Conservation (phyloP, 2,329 filamentous ascomycete species). For the Aureobasidium sp. region DNA sequence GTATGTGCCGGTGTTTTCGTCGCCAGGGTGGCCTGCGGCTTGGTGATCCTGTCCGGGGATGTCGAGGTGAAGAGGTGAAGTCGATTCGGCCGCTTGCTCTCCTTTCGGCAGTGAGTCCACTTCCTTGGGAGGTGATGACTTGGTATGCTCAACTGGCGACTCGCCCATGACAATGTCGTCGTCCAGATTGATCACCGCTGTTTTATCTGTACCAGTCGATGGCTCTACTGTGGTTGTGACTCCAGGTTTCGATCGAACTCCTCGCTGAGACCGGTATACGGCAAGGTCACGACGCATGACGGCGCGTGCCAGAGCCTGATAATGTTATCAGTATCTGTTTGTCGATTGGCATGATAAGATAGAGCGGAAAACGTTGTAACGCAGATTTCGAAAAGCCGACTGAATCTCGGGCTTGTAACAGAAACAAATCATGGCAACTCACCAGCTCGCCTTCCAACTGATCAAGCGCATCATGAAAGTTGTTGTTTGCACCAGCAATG, state of each 20-base stretch:
- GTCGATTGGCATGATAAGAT: neutral
- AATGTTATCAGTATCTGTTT: neutral
- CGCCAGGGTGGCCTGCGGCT: conserved; percentile 1
- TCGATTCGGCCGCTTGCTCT: neutral
- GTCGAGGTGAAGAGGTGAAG: conserved; percentile 1
- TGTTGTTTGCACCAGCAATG: conserved; percentile 31
- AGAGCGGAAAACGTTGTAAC: neutral
- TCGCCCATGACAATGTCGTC: conserved; percentile 14
- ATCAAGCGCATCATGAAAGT: conserved; percentile 45
- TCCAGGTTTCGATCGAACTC: neutral
- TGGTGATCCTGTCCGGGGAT: conserved; percentile 8
- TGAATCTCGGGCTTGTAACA: neutral
- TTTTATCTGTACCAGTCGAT: neutral
- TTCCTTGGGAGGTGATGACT: conserved; percentile 4
- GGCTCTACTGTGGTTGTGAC: too few relatives aligned
- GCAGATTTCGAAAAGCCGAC: neutral
- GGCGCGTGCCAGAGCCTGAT: conserved; percentile 23
- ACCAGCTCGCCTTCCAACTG: conserved; percentile 40
- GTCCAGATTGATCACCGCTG: neutral
- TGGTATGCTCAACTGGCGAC: conserved; percentile 4
- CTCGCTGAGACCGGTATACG: conserved; percentile 19
- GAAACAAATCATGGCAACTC: conserved; percentile 11
- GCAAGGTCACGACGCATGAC: conserved; percentile 29
- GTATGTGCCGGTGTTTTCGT: conserved; percentile 15
- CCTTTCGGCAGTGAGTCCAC: neutral